Evolutionary conservation across 441 rosid genomes (phyloP).

Genomic region (Monsonia emarginata): DNA sequence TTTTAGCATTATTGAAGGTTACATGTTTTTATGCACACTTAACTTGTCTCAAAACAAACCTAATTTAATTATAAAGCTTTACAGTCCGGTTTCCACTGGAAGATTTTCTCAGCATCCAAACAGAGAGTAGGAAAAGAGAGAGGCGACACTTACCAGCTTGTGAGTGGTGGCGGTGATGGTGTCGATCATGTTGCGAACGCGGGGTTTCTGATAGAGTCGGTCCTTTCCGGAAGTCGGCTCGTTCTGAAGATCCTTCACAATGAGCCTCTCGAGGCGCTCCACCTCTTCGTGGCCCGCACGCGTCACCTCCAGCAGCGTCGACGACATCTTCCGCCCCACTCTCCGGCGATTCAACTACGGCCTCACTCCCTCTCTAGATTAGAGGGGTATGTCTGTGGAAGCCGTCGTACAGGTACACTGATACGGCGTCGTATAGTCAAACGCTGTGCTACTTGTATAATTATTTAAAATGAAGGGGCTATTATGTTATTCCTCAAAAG

Average conservation of each 20-base stretch:
- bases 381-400: not conserved
- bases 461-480: too few species aligned
- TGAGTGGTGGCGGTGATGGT: conserved; percentile 47
- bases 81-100: not conserved
- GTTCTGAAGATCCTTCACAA: conserved; percentile 82
- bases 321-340: conserved; percentile 45
- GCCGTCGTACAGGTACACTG: too few species aligned
- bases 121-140: not conserved
- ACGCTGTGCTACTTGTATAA: too few species aligned
- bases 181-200: conserved; percentile 77
- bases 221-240: conserved; percentile 61
- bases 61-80: not conserved
- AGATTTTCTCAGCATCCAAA: not conserved
- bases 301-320: conserved; percentile 81
- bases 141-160: conserved; percentile 45
- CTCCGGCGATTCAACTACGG: conserved; percentile 15
- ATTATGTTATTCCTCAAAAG: too few species aligned
- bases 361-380: conserved; percentile 6
- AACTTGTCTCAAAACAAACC: not conserved
- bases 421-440: too few species aligned
- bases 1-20: not conserved
- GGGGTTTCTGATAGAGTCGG: conserved; percentile 75
- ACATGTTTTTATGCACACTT: not conserved
- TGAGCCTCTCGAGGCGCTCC: conserved; percentile 70
- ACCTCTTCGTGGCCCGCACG: conserved; percentile 84